Evolutionary conservation across 108 stramenopile genomes (phyloP), one percentile per base, ranked within the genome.

Genomic region (Mediolabrus comicus): DNA sequence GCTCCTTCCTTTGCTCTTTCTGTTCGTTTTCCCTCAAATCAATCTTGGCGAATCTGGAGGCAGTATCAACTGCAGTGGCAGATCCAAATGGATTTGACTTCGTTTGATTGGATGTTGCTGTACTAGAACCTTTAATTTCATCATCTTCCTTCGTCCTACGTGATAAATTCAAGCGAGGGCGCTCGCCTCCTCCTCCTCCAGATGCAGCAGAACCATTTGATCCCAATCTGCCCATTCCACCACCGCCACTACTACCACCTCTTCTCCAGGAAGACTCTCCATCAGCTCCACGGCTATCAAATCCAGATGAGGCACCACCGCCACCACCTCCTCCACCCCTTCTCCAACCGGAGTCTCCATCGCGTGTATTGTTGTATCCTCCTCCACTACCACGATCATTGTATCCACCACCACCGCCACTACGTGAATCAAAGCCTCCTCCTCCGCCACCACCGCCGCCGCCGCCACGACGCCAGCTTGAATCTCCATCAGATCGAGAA

Each of bases 161-260:
- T 28, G 71, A 61, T 25, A 92, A 71, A 33, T 89, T 85, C 49
- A 92, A 69, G 30, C 85, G 77, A 26, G 88, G 86, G 33, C 89
- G 81, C 46, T 72, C 74, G 25, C 83, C 85, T 27, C 58, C 34
- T 17, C 67, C 12, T 14, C 72, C 14, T 24, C 67, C 58, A 53
- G 34, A 41, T 17, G 30, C 27, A 13, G 31, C 16, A 16, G 35
- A 58, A 13, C 59, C 33, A 35, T 67, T 70, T 54, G 71, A 71
- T 28, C 71, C 71, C 35, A 72, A 69, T 53, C 72, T 29, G 25
- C 62, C 33, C 31, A 38, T 63, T 24, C 72, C 67, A 10, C 41
- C 34, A 17, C 36, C 46, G 7, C 65, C 65, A 13, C 63, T 30
- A 28, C 54, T 53, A 11, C 74, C 69, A 29, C 74, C 30, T 9